These are phyloP conservation scores for Chlorella vulgaris DNA, from an alignment of 139 green algal genomes.

Conservation along the genomic window DNA sequence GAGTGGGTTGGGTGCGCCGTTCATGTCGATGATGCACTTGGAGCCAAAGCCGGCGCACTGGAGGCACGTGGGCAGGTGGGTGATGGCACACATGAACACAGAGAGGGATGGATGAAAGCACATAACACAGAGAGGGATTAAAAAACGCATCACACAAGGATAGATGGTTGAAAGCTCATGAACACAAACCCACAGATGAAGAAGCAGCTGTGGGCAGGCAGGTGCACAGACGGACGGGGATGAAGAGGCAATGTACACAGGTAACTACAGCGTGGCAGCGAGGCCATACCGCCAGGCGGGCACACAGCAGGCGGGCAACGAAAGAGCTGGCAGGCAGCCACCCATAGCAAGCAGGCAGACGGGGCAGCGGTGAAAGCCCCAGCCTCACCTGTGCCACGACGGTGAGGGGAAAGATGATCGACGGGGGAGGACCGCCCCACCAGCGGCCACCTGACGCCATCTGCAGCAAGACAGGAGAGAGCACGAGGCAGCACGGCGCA, in stretches of 20 bases:
- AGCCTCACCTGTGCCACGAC: slow-evolving; percentile 10
- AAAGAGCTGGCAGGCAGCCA: too few relatives aligned
- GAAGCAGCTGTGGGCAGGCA: too few relatives aligned
- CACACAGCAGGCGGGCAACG: too few relatives aligned
- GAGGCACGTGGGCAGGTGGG: background rate
- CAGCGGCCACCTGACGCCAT: slow-evolving; percentile 31
- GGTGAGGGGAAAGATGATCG: slow-evolving; percentile 28
- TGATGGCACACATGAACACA: background rate
- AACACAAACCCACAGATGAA: too few relatives aligned
- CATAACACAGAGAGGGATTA: background rate
- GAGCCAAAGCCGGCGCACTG: slow-evolving; percentile 43
- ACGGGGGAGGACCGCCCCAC: slow-evolving; percentile 31
- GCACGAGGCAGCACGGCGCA: background rate
- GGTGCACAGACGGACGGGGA: too few relatives aligned
- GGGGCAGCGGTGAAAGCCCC: background rate
- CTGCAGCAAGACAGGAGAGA: background rate
- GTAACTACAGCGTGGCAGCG: too few relatives aligned
- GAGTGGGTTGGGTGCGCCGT: slow-evolving; percentile 26
- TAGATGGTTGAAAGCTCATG: too few relatives aligned
- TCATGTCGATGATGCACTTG: slow-evolving; percentile 49
- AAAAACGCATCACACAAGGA: too few relatives aligned
- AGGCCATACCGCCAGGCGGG: too few relatives aligned
- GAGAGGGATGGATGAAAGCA: background rate
- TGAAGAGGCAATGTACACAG: too few relatives aligned
- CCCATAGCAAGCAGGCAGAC: background rate